Evolutionary conservation across 345 rosid genomes (phyloP).

Genomic region (Syzygium oleosum): DNA sequence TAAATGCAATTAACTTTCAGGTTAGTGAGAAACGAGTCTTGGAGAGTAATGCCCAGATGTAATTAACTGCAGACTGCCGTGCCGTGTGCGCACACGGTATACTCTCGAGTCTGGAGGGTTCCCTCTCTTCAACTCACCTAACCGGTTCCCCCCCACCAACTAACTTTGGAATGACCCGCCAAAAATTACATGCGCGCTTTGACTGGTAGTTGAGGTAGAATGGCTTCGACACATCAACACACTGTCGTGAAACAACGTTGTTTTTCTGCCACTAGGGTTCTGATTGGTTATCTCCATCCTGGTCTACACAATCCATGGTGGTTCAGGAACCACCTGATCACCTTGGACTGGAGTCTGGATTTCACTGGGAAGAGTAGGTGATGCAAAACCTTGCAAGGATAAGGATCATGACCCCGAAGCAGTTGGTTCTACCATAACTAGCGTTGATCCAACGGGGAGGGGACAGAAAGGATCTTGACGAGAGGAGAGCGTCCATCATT

Average conservation of each 20-base stretch:
- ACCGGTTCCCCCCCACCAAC: not conserved
- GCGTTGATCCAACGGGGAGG: not conserved
- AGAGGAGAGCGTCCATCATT: not conserved
- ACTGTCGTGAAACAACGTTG: not conserved
- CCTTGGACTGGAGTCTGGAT: not conserved
- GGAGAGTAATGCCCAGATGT: not conserved
- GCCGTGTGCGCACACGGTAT: not conserved
- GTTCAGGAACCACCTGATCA: not conserved
- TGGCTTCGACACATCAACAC: not conserved
- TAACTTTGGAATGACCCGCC: not conserved
- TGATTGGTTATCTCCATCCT: not conserved
- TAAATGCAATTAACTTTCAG: not conserved
- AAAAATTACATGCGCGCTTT: not conserved
- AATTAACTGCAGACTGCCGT: not conserved
- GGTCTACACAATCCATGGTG: not conserved
- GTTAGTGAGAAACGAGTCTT: not conserved
- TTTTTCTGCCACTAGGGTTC: not conserved
- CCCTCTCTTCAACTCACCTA: not conserved
- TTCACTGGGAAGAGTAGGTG: not conserved
- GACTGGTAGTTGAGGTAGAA: not conserved
- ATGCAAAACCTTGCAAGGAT: not conserved
- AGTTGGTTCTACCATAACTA: not conserved
- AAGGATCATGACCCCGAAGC: not conserved
- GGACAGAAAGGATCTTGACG: not conserved
- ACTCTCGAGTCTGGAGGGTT: not conserved